Evolutionary conservation across 345 rosid genomes (phyloP).

Genomic region (Bruguiera sexangula): DNA sequence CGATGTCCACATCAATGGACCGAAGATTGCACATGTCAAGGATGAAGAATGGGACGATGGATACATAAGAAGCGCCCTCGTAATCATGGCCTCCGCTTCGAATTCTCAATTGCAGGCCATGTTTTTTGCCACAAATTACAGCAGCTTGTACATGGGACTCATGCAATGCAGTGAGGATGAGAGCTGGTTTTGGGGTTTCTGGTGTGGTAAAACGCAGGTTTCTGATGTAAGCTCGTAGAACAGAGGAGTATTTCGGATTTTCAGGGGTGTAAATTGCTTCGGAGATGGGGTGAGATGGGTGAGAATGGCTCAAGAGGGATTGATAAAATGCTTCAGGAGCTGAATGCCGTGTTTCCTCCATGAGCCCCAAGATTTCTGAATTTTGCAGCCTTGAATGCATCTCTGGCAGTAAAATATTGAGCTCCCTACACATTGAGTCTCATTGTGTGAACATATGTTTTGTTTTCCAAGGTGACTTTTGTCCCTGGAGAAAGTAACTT

Average conservation of each 20-base stretch:
- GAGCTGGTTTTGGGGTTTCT: constrained; percentile 6
- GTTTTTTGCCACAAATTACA: neutral
- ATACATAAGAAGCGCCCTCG: constrained; percentile 10
- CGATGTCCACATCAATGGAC: constrained; percentile 5
- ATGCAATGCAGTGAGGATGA: constrained; percentile 8
- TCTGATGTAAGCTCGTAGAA: constrained; percentile 7
- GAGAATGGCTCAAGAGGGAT: constrained; percentile 18
- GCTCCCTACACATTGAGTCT: too few relatives aligned
- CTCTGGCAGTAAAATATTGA: too few relatives aligned
- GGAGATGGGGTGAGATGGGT: constrained; percentile 22
- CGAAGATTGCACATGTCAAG: constrained; percentile 17
- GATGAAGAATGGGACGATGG: constrained; percentile 8
- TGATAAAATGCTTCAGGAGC: constrained; percentile 7
- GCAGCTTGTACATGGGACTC: constrained; percentile 14
- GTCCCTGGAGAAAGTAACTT: too few relatives aligned
- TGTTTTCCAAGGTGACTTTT: too few relatives aligned
- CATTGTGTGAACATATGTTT: too few relatives aligned
- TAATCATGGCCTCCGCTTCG: constrained; percentile 16
- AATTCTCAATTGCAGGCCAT: constrained; percentile 7
- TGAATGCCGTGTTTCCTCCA: neutral
- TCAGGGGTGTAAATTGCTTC: constrained; percentile 20
- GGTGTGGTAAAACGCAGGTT: constrained; percentile 9
- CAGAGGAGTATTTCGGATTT: constrained; percentile 11
- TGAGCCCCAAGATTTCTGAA: too few relatives aligned
- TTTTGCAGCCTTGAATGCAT: too few relatives aligned